Base-by-base conservation (phyloP, 73 alveolate genomes). In the Stentor roeselii region DNA sequence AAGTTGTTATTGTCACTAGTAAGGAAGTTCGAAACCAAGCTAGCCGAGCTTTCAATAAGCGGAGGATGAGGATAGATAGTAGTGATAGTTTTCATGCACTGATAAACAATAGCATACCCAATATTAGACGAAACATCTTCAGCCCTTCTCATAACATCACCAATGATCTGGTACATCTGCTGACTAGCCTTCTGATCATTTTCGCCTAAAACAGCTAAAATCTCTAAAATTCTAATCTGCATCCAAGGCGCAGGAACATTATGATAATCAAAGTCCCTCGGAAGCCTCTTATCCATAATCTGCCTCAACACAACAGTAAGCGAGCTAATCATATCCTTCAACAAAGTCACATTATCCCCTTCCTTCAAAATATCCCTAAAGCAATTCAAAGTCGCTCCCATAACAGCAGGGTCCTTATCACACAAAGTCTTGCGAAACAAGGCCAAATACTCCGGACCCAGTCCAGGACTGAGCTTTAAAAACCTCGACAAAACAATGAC, bases 241-340 rank as follows among this genome's bases (percentile, higher is more conserved):
- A 96, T 92, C 99, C 99, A 97, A 37, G 99, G 99, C 1, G 99
- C 99, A 3, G 99, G 99, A 86, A 97, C 90, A 67, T 99, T 87
- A 75, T 97, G 99, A 90, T 97, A 97, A 85, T 97, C 99, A 82
- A 88, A 97, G 75, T 97, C 99, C 42, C 98, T 88, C 4, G 99
- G 99, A 42, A 97, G 93, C 76, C 98, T 86, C 88, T 88, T 86
- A 39, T 90, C 94, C 37, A 84, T 82, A 59, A 88, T 83, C 85
- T 93, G 93, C 93, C 92, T 94, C 85, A 94, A 85, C 59, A 94
- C 92, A 36, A 95, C 96, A 50, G 95, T 97, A 74, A 97, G 95
- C 83, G 98, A 92, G 2, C 93, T 82, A 80, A 92, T 97, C 78
- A 97, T 88, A 60, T 95, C 99, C 82, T 94, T 97, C 88, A 93